phyloP scores from a whole-genome alignment of 108 stramenopile genomes.

The Stephanodiscus triporus region DNA sequence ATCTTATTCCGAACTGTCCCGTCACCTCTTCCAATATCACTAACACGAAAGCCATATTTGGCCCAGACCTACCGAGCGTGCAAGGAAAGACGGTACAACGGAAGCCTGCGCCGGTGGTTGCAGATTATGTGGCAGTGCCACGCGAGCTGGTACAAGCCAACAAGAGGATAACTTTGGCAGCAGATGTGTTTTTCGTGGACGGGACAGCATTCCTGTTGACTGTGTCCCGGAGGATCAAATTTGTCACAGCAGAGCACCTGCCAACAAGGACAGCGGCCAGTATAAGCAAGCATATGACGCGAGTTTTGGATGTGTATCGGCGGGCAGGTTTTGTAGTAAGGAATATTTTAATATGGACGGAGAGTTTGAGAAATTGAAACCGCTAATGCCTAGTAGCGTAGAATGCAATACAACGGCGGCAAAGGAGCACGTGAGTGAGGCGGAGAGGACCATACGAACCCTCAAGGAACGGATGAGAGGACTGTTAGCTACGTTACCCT shows the following conservation, averaged over 20 bases:
- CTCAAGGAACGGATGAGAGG: no score
- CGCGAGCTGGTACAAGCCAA: conserved; percentile 11
- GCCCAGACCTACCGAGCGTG: conserved; percentile 12
- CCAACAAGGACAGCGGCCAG: conserved; percentile 7
- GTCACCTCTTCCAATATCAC: conserved; percentile 4
- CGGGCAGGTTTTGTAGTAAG: background rate
- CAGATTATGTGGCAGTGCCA: conserved; percentile 29
- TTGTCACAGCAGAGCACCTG: conserved; percentile 15
- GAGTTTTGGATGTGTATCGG: background rate
- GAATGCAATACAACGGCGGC: no score
- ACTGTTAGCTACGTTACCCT: conserved; percentile 23
- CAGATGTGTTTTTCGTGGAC: no score
- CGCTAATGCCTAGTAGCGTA: conserved; percentile 2
- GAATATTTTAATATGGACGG: background rate
- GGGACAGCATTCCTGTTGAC: no score
- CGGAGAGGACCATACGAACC: no score
- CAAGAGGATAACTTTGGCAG: conserved; percentile 25
- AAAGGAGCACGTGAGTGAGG: no score
- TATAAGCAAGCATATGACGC: conserved; percentile 7
- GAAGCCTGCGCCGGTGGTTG: conserved; percentile 20
- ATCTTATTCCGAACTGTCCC: no score
- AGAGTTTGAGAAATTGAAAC: no score
- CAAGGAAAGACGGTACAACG: conserved; percentile 19
- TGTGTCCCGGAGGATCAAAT: conserved; percentile 2
- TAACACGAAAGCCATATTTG: conserved; percentile 25